phyloP scores from a whole-genome alignment of 2,329 filamentous ascomycete genomes.

The Aspergillus spinulosporus region DNA sequence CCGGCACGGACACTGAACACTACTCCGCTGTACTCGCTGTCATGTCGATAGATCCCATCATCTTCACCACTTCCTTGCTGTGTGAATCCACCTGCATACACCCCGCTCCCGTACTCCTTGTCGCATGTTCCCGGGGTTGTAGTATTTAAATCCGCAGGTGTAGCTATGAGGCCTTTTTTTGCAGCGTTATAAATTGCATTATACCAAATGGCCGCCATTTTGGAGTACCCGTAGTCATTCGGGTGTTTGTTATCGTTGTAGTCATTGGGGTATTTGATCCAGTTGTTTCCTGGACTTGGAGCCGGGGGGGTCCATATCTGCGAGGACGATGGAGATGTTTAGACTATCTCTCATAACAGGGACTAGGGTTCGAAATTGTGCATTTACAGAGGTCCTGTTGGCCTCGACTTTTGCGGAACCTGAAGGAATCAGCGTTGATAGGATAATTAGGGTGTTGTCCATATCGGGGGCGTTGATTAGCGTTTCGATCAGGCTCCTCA shows the following conservation, averaged over 20 bases:
- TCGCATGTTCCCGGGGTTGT: slow-evolving; percentile 15
- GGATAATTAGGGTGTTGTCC: slow-evolving; percentile 3
- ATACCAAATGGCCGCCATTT: slow-evolving; percentile 19
- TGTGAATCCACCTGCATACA: slow-evolving; percentile 26
- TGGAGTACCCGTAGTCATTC: slow-evolving; percentile 15
- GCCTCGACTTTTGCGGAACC: background rate
- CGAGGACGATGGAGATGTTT: slow-evolving; percentile 4
- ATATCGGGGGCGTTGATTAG: background rate
- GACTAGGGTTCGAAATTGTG: slow-evolving; percentile 6
- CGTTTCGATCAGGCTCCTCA: background rate
- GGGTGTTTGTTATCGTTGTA: slow-evolving; percentile 15
- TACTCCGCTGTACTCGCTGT: slow-evolving; percentile 2
- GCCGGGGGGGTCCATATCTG: slow-evolving; percentile 7
- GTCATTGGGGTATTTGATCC: background rate
- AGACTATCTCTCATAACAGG: background rate
- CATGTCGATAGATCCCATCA: slow-evolving; percentile 33
- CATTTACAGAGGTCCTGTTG: background rate
- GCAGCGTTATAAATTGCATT: slow-evolving; percentile 2
- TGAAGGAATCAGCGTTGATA: slow-evolving; percentile 12
- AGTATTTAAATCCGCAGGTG: background rate
- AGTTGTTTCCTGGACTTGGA: no score
- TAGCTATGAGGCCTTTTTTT: no score
- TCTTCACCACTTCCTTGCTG: slow-evolving; percentile 31
- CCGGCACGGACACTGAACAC: background rate
- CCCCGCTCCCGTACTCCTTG: slow-evolving; percentile 24